Evolutionary conservation across 2,329 filamentous ascomycete species (phyloP).

Genomic region (Talaromyces piceae): DNA sequence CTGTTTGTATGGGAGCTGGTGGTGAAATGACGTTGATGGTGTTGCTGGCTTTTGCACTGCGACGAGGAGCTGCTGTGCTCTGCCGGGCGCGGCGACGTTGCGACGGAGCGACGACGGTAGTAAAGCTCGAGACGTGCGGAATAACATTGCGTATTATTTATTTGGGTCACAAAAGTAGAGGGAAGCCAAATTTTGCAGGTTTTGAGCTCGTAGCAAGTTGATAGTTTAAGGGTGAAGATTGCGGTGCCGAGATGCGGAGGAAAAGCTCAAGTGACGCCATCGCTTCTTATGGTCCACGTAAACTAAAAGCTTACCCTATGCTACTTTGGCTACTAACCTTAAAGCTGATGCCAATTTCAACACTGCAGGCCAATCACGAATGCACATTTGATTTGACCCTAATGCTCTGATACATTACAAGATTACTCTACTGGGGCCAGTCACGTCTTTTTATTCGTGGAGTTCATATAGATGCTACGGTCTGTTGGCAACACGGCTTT

Average conservation of each 20-base stretch:
- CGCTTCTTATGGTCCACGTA: neutral
- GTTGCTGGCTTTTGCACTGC: neutral
- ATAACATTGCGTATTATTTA: slow-evolving; percentile 31
- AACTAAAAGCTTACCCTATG: too few relatives aligned
- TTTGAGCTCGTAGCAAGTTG: neutral
- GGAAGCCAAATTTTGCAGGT: neutral
- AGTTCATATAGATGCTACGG: too few relatives aligned
- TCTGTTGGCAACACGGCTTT: neutral
- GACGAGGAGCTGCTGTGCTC: slow-evolving; percentile 5
- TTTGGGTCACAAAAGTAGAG: neutral
- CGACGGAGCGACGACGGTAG: slow-evolving; percentile 16
- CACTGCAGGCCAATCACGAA: neutral
- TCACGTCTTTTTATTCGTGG: too few relatives aligned
- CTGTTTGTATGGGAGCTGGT: neutral
- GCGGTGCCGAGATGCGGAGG: neutral
- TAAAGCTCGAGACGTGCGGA: slow-evolving; percentile 37
- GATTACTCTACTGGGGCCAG: too few relatives aligned
- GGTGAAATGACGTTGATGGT: slow-evolving; percentile 7
- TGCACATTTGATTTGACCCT: neutral
- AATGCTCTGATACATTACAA: neutral
- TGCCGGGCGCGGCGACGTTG: slow-evolving; percentile 2
- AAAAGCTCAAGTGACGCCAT: neutral
- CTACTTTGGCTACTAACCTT: too few relatives aligned
- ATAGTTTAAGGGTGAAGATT: neutral
- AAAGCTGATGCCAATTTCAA: too few relatives aligned